These are phyloP conservation scores for Wickerhamomyces strasburgensis DNA, from an alignment of 805 yeast genomes.

Conservation along the genomic window DNA sequence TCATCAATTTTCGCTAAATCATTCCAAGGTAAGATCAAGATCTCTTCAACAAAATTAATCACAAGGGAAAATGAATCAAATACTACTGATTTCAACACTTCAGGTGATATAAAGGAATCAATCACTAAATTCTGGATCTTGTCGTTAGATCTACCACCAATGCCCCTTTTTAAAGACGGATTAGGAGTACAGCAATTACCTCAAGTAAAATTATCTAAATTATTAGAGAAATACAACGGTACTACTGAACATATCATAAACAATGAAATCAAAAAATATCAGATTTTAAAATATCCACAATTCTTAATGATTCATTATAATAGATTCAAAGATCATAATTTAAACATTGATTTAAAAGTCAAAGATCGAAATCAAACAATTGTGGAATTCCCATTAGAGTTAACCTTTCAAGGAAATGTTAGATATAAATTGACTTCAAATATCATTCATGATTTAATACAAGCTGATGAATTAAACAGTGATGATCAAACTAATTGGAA, in stretches of 20 bases:
- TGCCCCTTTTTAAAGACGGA: conserved; percentile 51
- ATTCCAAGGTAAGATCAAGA: conserved; percentile 51
- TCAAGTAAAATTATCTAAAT: conserved; percentile 40
- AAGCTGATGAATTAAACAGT: conserved; percentile 19
- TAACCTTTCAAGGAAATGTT: conserved; percentile 27
- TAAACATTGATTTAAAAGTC: conserved; percentile 29
- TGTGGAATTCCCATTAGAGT: conserved; percentile 47
- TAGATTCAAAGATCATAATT: conserved; percentile 38
- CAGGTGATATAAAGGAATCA: conserved; percentile 11
- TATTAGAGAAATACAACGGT: conserved; percentile 42
- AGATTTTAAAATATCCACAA: conserved; percentile 43
- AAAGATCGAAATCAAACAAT: conserved; percentile 54
- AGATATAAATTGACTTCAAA: conserved; percentile 46
- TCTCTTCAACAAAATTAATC: conserved; percentile 26
- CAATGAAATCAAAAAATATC: conserved; percentile 32
- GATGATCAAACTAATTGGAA: conserved; percentile 39
- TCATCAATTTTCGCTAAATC: conserved; percentile 26
- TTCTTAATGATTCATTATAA: conserved; percentile 53
- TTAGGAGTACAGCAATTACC: conserved; percentile 42
- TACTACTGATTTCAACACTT: conserved; percentile 2
- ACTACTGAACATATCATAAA: conserved; percentile 29
- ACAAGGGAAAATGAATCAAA: conserved; percentile 21
- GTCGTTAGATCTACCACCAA: conserved; percentile 54
- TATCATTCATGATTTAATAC: conserved; percentile 32
- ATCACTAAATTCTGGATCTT: conserved; percentile 45